Evolutionary conservation across 2,329 filamentous ascomycete genomes (phyloP).

Genomic region (Aspergillus amoenus): DNA sequence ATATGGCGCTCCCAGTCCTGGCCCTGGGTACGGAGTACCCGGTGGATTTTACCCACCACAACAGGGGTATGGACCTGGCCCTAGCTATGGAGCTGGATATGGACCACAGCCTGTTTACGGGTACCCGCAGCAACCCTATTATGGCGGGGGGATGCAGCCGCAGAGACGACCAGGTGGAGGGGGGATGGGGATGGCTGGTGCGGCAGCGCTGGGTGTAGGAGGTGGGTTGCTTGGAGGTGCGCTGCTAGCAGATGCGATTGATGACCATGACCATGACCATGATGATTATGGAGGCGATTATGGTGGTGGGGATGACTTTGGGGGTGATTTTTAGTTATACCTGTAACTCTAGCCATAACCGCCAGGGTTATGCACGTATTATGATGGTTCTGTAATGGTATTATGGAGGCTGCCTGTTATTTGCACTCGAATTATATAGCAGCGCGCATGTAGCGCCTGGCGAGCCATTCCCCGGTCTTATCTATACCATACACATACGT

Average conservation of each 20-base stretch:
- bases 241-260: constrained; percentile 66
- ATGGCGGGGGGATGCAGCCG: constrained; percentile 33
- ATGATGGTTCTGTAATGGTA: neutral
- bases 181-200: constrained; percentile 69
- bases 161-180: constrained; percentile 45
- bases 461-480: neutral
- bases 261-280: constrained; percentile 49
- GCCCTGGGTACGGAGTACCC: neutral
- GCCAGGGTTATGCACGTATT: neutral
- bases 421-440: neutral
- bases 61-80: constrained; percentile 34
- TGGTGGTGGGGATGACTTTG: constrained; percentile 14
- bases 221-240: constrained; percentile 79
- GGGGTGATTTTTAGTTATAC: constrained; percentile 5
- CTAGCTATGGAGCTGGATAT: constrained; percentile 33
- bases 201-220: constrained; percentile 74
- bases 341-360: neutral
- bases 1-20: neutral
- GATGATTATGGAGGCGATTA: constrained; percentile 16
- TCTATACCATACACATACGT: neutral
- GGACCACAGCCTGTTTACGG: constrained; percentile 37
- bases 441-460: neutral
- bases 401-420: neutral
- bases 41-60: constrained; percentile 30
- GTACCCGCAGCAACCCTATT: constrained; percentile 37